Base-by-base conservation (phyloP, 169 alveolate genomes). In the Plasmodium chabaudi region DNA sequence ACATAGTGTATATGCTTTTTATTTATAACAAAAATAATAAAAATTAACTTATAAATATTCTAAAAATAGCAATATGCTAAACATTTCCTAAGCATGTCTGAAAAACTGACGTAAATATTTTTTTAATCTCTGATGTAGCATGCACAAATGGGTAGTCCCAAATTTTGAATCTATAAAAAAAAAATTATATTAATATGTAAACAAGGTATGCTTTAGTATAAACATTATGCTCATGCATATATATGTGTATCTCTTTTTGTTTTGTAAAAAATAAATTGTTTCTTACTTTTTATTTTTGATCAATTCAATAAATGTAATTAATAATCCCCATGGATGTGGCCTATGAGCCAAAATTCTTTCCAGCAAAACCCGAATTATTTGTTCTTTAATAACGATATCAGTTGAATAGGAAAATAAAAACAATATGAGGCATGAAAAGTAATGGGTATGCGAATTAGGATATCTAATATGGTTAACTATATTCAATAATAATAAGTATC, bases 301-400 rank as follows among this genome's bases (percentile, higher is more conserved):
- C 17, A 97, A 88, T 87, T 96, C 97, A 59, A 96, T 91, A 72
- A 96, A 95, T 1, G 98, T 96, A 47, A 94, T 93, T 74, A 93
- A 63, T 73, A 98, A 88, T 34, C 99, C 99, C 99, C 99, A 98
- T 34, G 99, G 99, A 72, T 97, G 97, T 21, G 99, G 99, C 23
- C 97, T 93, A 82, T 96, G 96, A 9, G 94, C 96, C 63, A 95
- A 89, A 53, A 96, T 68, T 82, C 99, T 94, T 92, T 97, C 99
- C 53, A 97, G 87, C 10, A 97, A 87, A 63, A 96, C 92, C 75
- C 95, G 93, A 21, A 97, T 93, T 57, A 98, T 96, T 77, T 97
- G 97, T 88, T 97, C 99, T 84, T 97, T 96, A 74, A 98, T 94
- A 53, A 93, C 82, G 34, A 92, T 94, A 63, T 96, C 97, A 51